These are phyloP conservation scores for Pyrenophora seminiperda DNA, from an alignment of 2,329 filamentous ascomycete species.

Conservation along the genomic window DNA sequence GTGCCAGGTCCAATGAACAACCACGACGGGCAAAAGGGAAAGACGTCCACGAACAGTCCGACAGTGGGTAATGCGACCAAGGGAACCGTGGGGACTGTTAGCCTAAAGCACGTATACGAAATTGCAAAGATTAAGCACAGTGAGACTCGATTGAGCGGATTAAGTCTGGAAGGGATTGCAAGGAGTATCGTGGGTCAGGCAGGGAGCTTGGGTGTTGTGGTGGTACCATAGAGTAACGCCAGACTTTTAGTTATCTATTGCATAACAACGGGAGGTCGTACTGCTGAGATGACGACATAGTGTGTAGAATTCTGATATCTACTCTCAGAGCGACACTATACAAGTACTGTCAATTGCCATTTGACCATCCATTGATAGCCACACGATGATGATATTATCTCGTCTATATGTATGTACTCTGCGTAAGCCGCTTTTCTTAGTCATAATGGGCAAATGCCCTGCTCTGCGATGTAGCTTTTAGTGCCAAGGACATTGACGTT, in stretches of 20 bases:
- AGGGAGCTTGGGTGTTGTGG: slow-evolving; percentile 56
- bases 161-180: slow-evolving; percentile 81
- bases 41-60: slow-evolving; percentile 38
- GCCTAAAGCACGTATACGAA: slow-evolving; percentile 94
- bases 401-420: no score
- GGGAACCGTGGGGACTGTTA: slow-evolving; percentile 82
- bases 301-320: neutral
- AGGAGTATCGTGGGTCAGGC: slow-evolving; percentile 69
- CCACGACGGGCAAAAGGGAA: slow-evolving; percentile 46
- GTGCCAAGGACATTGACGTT: neutral
- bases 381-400: no score
- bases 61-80: slow-evolving; percentile 65
- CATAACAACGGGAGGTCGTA: neutral
- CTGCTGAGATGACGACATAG: neutral
- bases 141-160: slow-evolving; percentile 60
- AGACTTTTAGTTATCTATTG: neutral
- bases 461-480: no score
- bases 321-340: no score
- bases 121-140: slow-evolving; percentile 91
- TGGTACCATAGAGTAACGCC: slow-evolving; percentile 50
- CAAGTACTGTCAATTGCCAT: no score
- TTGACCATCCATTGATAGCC: no score
- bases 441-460: no score
- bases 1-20: slow-evolving; percentile 53
- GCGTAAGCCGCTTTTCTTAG: no score